Evolutionary conservation across 2,329 filamentous ascomycete genomes (phyloP).

Genomic region (Fusarium sp.): DNA sequence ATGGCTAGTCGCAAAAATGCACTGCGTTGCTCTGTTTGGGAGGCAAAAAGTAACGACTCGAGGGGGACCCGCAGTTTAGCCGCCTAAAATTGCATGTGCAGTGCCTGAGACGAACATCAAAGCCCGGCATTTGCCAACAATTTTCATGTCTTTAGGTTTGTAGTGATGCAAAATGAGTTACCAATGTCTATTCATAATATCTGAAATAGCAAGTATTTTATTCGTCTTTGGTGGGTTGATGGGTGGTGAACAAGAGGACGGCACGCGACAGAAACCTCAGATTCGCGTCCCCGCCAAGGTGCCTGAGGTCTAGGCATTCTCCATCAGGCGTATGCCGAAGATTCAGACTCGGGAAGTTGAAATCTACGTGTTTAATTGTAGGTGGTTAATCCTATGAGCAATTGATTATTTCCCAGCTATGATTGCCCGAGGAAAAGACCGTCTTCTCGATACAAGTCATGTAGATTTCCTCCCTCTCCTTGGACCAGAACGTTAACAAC

Average conservation of each 20-base stretch:
- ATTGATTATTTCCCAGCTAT: background rate
- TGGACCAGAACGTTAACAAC: background rate
- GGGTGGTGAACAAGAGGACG: background rate
- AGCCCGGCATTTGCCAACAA: background rate
- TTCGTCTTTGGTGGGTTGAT: background rate
- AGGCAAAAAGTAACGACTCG: conserved; percentile 48
- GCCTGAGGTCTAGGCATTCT: background rate
- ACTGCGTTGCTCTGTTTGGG: conserved; percentile 44
- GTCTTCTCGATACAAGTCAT: background rate
- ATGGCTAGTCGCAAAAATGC: conserved; percentile 47
- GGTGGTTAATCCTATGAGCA: background rate
- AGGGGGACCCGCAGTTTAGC: conserved; percentile 49
- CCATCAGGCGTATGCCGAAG: background rate
- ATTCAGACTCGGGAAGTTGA: background rate
- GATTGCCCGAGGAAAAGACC: background rate
- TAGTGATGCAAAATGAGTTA: background rate
- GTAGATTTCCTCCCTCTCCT: background rate
- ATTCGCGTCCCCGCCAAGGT: background rate
- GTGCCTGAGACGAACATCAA: conserved; percentile 13
- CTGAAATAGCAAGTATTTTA: background rate
- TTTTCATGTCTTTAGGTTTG: background rate
- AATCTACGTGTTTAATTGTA: background rate
- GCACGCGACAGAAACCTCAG: background rate
- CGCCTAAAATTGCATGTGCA: conserved; percentile 32
- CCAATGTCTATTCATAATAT: background rate